Base-by-base conservation (phyloP, 2,329 filamentous ascomycete species). In the Ilyonectria robusta region DNA sequence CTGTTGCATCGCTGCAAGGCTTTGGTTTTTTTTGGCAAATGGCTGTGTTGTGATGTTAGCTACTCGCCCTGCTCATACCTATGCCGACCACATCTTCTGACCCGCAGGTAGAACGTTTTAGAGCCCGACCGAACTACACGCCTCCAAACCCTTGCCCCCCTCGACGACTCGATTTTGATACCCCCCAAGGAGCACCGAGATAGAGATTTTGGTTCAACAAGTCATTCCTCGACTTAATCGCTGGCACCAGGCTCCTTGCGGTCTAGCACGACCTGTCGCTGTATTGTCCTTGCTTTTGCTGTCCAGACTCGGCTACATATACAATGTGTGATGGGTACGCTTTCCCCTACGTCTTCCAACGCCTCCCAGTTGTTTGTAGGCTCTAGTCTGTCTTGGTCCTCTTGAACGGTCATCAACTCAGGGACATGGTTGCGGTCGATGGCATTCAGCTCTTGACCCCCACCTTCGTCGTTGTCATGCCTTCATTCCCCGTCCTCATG, bases 291-390 rank as follows among this genome's bases (percentile, higher is more conserved):
- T 73, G 73, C 69, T 72, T 67, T 62, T 72, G 64, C 65, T 51
- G 62, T 65, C 70, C 63, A 57, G 48, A 62, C 59, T 56, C 64
- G 62, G 55, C 59, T 66, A 48, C 35, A 70, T 75, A 70, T 74
- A 79, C 73, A 69, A 81, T 80, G 79, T 78, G 80, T 81, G 77
- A 83, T 83, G 80, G 81, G 83, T 84, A 84, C 73, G 82, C 75
- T 70, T 75, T 71, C 68, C 66, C 70, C 33, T 66, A 62, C 55
- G 37, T 69, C 59, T 71, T 66, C 62, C 55, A 74, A 60, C 61
- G 75, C 76, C 78, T 80, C 78, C 81, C 74, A 26, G 54, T 76
- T 60, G 75, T 74, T 66, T 60, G 37, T 55, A 61, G 53, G 56
- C 66, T 40, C 37, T 48, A 54, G 62, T 61, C 57, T 44, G 44